Percentiles rank a stretch among this genome's conserved stretches.
Evolutionary conservation across 805 yeast genomes (phyloP).

Genomic region (Saccharomyces jurei): DNA sequence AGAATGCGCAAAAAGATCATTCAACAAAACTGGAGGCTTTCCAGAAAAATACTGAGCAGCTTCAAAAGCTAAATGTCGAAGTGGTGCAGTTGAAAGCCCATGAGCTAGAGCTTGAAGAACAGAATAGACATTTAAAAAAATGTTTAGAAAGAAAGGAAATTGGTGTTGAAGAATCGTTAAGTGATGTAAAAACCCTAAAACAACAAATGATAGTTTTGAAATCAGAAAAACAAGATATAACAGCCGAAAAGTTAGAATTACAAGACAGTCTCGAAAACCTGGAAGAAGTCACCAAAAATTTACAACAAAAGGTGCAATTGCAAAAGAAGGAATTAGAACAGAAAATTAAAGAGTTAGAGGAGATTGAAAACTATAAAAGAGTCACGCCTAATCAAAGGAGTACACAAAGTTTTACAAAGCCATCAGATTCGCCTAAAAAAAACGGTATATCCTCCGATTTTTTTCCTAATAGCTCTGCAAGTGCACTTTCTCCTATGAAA

Average conservation of each 20-base stretch:
- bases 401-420: neutral
- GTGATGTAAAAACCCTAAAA: constrained; percentile 14
- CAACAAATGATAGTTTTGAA: constrained; percentile 14
- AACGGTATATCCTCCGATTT: neutral
- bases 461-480: neutral
- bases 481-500: neutral
- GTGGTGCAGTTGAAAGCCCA: constrained; percentile 24
- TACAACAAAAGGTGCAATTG: constrained; percentile 9
- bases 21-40: constrained; percentile 10
- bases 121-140: constrained; percentile 19
- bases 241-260: constrained; percentile 19
- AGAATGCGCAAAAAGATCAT: constrained; percentile 15
- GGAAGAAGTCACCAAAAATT: constrained; percentile 9
- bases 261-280: constrained; percentile 21
- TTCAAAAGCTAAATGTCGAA: constrained; percentile 26
- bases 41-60: constrained; percentile 22
- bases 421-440: constrained; percentile 4
- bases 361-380: neutral
- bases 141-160: constrained; percentile 11
- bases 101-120: constrained; percentile 23
- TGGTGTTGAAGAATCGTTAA: constrained; percentile 13
- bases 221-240: constrained; percentile 14
- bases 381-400: neutral
- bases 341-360: neutral
- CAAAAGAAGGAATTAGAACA: constrained; percentile 1